Base-by-base conservation (phyloP, 1,139 yeast genomes). In the Kodamaea arcana region DNA sequence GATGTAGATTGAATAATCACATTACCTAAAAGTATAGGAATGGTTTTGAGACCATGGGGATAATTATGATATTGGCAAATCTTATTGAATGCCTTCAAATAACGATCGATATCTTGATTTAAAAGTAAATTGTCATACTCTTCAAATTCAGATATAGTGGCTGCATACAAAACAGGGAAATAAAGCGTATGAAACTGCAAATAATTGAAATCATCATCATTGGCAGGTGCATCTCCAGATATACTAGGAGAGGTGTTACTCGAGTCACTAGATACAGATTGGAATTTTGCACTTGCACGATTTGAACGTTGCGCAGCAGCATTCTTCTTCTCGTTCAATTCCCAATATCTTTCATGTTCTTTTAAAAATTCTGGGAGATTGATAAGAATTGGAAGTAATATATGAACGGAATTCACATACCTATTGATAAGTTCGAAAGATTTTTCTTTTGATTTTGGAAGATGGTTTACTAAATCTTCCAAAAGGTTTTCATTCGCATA, bases 281-380 rank as follows among this genome's bases (percentile, higher is more conserved):
- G 13, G 39, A 25, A 4, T 33, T 21, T 9, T 36, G 36, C 2
- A 38, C n/a, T 12, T 20, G 15, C 24, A 15, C 7, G 11, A 14
- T 25, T 25, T 4, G 17, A 18, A 15, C 27, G 22, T 26, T 30
- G 28, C 6, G 28, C 28, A 6, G 12, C 28, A 4, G 32, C 33
- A 14, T 11, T 27, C 33, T 22, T 29, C 33, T n/a, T 32, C 38
- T 37, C 43, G 17, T 31, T 48, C 46, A 37, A 46, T 11, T 59
- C 59, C 83, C 83, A 78, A 43, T 66, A 77, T 22, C 55, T 58
- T 20, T 72, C 73, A 46, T 75, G 80, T 39, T 72, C 73, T 26
- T 47, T 47, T 7, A 66, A 40, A 40, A 76, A 76, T 21, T 65
- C 72, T 28, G 65, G 64, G 30, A 68, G 43, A 35, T 65, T 68